These are phyloP conservation scores for Ganoderma lingzhi DNA, from an alignment of 1,284 basidiomycete species.

Conservation along the genomic window DNA sequence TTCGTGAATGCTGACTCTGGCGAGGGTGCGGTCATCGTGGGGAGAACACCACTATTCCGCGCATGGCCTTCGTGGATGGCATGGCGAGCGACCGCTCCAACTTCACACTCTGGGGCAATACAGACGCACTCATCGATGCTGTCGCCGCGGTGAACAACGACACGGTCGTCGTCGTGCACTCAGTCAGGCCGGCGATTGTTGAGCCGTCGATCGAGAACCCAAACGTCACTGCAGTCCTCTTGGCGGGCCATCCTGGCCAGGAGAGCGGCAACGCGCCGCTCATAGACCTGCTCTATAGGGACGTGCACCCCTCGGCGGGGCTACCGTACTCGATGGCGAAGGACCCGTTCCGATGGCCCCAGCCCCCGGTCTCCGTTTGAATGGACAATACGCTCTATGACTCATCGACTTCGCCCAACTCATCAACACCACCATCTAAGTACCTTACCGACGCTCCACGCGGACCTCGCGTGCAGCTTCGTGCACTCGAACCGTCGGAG, in stretches of 20 bases:
- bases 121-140: constrained; percentile 3
- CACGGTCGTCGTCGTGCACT: constrained; percentile 85
- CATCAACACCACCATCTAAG: constrained; percentile 9
- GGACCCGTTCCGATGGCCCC: too few species aligned
- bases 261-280: constrained; percentile 82
- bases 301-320: constrained; percentile 48
- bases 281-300: constrained; percentile 78
- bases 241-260: constrained; percentile 77
- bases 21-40: constrained; percentile 49
- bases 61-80: too few species aligned
- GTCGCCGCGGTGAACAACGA: constrained; percentile 60
- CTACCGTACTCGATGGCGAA: too few species aligned
- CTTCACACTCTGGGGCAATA: constrained; percentile 57
- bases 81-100: constrained; percentile 74
- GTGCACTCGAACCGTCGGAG: constrained; percentile 10
- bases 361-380: too few species aligned
- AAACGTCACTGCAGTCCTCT: constrained; percentile 72
- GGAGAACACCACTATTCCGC: too few species aligned
- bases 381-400: too few species aligned
- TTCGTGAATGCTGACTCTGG: constrained; percentile 81
- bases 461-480: constrained; percentile 14
- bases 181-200: constrained; percentile 83
- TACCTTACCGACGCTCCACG: constrained; percentile 16
- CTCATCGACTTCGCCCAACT: constrained; percentile 13
- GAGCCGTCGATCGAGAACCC: constrained; percentile 85